Evolutionary conservation across 805 yeast species (phyloP).

Genomic region (Kockiozyma suomiensis): DNA sequence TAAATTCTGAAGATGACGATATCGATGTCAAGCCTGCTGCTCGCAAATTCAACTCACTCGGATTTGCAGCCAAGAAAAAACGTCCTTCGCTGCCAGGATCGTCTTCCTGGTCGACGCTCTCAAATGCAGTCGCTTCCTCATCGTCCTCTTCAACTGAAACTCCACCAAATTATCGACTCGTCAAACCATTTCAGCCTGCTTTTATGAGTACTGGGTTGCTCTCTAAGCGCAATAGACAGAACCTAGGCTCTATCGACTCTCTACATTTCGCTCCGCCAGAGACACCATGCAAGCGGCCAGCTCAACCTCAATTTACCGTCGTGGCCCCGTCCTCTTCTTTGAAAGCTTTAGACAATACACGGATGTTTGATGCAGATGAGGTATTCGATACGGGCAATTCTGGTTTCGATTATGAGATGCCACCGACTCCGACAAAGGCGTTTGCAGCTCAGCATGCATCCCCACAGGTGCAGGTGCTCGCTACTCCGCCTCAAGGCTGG

Average conservation of each 20-base stretch:
- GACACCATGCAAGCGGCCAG: slow-evolving; percentile 62
- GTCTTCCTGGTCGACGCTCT: slow-evolving; percentile 20
- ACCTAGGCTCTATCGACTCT: slow-evolving; percentile 37
- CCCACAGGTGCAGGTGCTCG: background rate
- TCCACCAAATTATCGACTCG: slow-evolving; percentile 65
- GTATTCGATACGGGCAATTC: slow-evolving; percentile 6
- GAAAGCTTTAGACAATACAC: background rate
- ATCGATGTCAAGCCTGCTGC: slow-evolving; percentile 2
- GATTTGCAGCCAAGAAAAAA: slow-evolving; percentile 18
- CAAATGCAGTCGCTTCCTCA: slow-evolving; percentile 7
- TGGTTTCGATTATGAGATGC: slow-evolving; percentile 36
- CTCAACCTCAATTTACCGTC: slow-evolving; percentile 25
- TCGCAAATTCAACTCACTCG: background rate
- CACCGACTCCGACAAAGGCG: slow-evolving; percentile 51
- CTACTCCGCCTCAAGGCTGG: slow-evolving; percentile 17
- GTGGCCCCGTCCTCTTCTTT: slow-evolving; percentile 28
- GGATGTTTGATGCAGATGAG: slow-evolving; percentile 14
- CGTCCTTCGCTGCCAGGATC: slow-evolving; percentile 26
- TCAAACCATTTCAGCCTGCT: slow-evolving; percentile 83
- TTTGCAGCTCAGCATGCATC: slow-evolving; percentile 13
- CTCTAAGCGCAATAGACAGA: slow-evolving; percentile 58
- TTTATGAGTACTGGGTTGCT: slow-evolving; percentile 74
- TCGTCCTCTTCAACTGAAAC: slow-evolving; percentile 43
- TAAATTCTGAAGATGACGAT: slow-evolving; percentile 27
- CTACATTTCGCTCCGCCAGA: slow-evolving; percentile 54